Evolutionary conservation across 352 stramenopile species (phyloP), one percentile per base, ranked within the genome.

Genomic region (Pythium brachiatum): DNA sequence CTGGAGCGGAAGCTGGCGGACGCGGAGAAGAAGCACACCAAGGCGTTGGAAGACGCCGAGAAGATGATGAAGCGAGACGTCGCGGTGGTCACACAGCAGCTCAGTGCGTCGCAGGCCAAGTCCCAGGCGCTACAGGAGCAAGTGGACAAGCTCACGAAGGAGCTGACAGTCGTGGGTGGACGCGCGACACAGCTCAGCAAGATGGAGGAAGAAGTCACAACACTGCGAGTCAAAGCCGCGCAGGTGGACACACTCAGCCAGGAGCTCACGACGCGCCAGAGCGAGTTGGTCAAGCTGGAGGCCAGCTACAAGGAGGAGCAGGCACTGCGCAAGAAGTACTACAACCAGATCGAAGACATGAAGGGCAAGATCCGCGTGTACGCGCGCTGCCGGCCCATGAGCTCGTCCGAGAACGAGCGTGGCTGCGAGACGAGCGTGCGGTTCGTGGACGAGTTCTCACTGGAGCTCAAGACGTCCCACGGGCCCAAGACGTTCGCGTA

Each of bases 301-400:
- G 70, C 66, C 31, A 90, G 82, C 60, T 96, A 96, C 71, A 83
- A 79, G 21, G 88, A 96, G 57, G 90, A 97, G 62, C 86, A 97
- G 64, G 64, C 78, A 23, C 76, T 98, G 58, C 86, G 92, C 21
- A 97, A 97, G 76, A 98, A 97, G 64, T 97, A 98, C 68, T 97
- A 95, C 81, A 98, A 98, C 73, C 88, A 89, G 78, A 97, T 98
- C 68, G 93, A 98, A 65, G 92, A 98, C 75, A 97, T 98, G 88
- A 98, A 98, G 64, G 92, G 92, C 32, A 98, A 97, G 72, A 98
- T 98, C 69, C 85, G 92, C 31, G 92, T 98, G 20, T 98, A 86
- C 69, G 90, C 88, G 21, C 87, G 92, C 16, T 97, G 90, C 66
- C 86, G 91, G 6, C 93, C 93, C 47, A 96, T 98, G 78, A 96